phyloP scores from a whole-genome alignment of 2,329 filamentous ascomycete species.

The Emydomyces testavorans region DNA sequence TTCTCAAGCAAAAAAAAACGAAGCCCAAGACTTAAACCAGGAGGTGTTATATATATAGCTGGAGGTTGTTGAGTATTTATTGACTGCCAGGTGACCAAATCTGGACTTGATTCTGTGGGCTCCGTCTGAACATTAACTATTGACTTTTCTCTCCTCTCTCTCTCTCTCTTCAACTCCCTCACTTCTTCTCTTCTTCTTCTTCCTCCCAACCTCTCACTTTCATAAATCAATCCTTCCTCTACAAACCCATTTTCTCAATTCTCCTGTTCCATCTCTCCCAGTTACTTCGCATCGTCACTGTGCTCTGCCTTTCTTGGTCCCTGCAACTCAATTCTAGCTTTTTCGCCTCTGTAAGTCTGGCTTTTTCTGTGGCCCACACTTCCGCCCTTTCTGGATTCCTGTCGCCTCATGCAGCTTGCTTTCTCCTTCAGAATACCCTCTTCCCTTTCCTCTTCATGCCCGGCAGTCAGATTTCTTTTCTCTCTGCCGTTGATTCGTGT shows the following conservation, averaged over 20 bases:
- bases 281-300: too few relatives aligned
- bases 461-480: background rate
- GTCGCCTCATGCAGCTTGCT: background rate
- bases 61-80: too few relatives aligned
- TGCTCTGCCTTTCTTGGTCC: too few relatives aligned
- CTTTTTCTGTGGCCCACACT: background rate
- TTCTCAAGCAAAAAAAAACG: background rate
- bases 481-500: conserved; percentile 1
- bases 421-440: background rate
- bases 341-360: conserved; percentile 1
- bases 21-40: too few relatives aligned
- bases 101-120: conserved; percentile 2
- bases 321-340: too few relatives aligned
- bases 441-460: background rate
- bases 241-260: too few relatives aligned
- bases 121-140: background rate
- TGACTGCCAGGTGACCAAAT: background rate
- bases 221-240: background rate
- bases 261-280: too few relatives aligned
- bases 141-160: conserved; percentile 9
- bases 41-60: too few relatives aligned
- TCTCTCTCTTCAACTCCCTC: background rate
- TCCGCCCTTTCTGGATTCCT: background rate
- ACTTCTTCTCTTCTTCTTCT: background rate
- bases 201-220: conserved; percentile 2